phyloP scores from a whole-genome alignment of 768 basidiomycete genomes.

The Trametes cingulata region DNA sequence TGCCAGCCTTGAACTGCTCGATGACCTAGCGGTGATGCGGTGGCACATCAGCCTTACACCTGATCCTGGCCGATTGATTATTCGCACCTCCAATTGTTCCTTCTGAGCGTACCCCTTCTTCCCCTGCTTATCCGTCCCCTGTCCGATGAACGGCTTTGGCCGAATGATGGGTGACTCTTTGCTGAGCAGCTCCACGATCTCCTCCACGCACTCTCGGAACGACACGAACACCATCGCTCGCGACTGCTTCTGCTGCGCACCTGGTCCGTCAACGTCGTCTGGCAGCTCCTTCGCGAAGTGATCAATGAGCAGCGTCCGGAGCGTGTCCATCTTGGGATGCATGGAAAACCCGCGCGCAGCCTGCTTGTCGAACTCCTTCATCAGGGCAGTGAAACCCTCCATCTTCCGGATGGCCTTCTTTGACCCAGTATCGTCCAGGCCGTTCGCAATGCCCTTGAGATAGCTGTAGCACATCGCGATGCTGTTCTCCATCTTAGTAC shows the following conservation, averaged over 20 bases:
- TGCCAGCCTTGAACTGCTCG: conserved; percentile 80
- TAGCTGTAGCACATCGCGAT: conserved; percentile 73
- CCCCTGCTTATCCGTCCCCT: conserved; percentile 81
- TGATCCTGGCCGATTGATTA: background rate
- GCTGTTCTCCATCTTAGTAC: conserved; percentile 80
- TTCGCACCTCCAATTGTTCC: conserved; percentile 79
- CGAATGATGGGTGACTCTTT: conserved; percentile 75
- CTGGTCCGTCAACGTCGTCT: conserved; percentile 39
- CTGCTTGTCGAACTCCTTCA: conserved; percentile 67
- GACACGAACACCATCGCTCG: conserved; percentile 94
- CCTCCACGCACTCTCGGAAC: conserved; percentile 88
- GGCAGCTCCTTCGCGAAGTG: conserved; percentile 66
- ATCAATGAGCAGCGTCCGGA: conserved; percentile 71
- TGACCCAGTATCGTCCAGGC: conserved; percentile 37
- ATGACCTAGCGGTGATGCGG: conserved; percentile 66
- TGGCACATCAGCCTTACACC: too few relatives aligned
- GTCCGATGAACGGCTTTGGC: conserved; percentile 87
- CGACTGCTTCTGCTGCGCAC: conserved; percentile 41
- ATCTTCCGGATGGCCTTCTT: conserved; percentile 52
- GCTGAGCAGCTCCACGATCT: conserved; percentile 82
- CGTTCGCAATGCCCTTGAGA: conserved; percentile 53
- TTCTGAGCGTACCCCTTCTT: conserved; percentile 88
- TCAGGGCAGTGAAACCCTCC: conserved; percentile 60
- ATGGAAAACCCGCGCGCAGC: conserved; percentile 51
- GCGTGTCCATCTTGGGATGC: conserved; percentile 93